phyloP scores from a whole-genome alignment of 2,329 filamentous ascomycete genomes.

The Cercospora beticola region DNA sequence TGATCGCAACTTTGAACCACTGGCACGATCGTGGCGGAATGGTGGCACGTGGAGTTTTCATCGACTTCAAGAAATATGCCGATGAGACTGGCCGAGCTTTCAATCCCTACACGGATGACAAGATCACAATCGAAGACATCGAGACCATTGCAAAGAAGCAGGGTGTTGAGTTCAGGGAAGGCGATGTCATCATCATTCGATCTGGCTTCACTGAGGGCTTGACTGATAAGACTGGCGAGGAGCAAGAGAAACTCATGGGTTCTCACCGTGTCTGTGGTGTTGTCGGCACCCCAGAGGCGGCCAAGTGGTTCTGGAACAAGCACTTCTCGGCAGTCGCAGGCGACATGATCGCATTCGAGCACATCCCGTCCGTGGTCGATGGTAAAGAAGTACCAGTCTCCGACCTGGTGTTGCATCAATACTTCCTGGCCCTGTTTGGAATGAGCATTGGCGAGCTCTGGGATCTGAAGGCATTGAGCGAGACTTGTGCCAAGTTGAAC shows the following conservation, averaged over 20 bases:
- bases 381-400: conserved; percentile 29
- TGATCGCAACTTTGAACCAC: conserved; percentile 40
- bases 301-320: conserved; percentile 60
- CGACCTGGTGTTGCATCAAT: conserved; percentile 41
- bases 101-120: conserved; percentile 52
- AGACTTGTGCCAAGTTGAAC: conserved; percentile 40
- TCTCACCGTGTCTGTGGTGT: conserved; percentile 41
- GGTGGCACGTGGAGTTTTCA: conserved; percentile 56
- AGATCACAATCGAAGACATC: conserved; percentile 48
- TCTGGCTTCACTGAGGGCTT: conserved; percentile 53
- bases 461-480: conserved; percentile 44
- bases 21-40: conserved; percentile 56
- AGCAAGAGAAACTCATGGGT: conserved; percentile 46
- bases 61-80: conserved; percentile 61
- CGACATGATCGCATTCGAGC: conserved; percentile 56
- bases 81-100: conserved; percentile 55
- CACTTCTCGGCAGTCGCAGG: conserved; percentile 58
- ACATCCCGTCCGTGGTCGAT: conserved; percentile 35
- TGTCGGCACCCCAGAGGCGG: conserved; percentile 49
- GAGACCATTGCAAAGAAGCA: conserved; percentile 48
- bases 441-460: conserved; percentile 50
- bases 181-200: conserved; percentile 60
- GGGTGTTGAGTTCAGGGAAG: conserved; percentile 45
- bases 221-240: conserved; percentile 39
- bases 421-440: conserved; percentile 44